Conservation (phyloP, 164 flowering plant species). For the Dillenia turbinata region DNA sequence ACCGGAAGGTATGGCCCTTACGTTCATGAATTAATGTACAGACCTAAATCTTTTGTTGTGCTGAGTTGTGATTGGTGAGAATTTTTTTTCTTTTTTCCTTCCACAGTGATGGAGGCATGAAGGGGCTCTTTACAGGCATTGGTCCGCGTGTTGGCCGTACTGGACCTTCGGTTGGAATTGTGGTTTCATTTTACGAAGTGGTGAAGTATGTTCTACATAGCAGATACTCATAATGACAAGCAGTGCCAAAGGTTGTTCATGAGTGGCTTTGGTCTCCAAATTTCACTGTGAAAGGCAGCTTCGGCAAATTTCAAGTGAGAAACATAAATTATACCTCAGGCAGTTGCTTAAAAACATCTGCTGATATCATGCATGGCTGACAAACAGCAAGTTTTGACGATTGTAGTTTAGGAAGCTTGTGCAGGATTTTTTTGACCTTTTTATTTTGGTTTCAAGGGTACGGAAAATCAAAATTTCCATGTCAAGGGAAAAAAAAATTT, state of each 20-base stretch:
- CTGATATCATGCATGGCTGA: too few species aligned
- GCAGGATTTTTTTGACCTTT: too few species aligned
- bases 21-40: not conserved
- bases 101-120: slow-evolving; percentile 82
- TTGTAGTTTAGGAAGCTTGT: too few species aligned
- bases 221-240: slow-evolving; percentile 23
- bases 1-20: too few species aligned
- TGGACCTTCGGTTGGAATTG: slow-evolving; percentile 97
- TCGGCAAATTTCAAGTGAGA: not conserved
- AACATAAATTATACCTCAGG: too few species aligned
- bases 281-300: not conserved
- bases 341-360: not conserved
- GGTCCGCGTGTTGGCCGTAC: slow-evolving; percentile 96
- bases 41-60: slow-evolving; percentile 2
- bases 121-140: slow-evolving; percentile 76
- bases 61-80: too few species aligned
- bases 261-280: not conserved
- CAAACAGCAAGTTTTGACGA: too few species aligned
- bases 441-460: too few species aligned
- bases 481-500: too few species aligned
- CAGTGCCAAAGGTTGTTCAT: not conserved
- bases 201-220: slow-evolving; percentile 62
- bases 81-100: not conserved
- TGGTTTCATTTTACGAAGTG: slow-evolving; percentile 91
- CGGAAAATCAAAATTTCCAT: too few species aligned